These are phyloP conservation scores for Phialocephala subalpina DNA, from an alignment of 2,329 filamentous ascomycete species.

Conservation along the genomic window DNA sequence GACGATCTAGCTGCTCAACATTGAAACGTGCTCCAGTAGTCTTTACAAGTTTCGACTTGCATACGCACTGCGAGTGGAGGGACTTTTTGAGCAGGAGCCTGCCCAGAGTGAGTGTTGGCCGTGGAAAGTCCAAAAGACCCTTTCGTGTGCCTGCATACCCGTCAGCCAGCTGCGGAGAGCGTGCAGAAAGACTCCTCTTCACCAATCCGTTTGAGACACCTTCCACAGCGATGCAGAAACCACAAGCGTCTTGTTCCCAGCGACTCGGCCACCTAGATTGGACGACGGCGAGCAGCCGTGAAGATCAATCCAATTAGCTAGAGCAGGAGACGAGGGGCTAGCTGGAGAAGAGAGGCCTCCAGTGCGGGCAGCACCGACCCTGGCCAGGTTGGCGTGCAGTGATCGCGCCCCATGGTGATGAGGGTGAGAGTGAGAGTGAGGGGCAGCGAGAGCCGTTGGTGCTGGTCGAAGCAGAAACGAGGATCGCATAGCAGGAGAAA, in stretches of 20 bases:
- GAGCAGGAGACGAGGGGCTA: slow-evolving; percentile 9
- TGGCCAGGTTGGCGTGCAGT: slow-evolving; percentile 18
- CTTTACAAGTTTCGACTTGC: slow-evolving; percentile 1
- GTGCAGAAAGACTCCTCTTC: slow-evolving; percentile 20
- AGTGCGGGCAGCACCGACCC: slow-evolving; percentile 26
- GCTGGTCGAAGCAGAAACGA: slow-evolving; percentile 26
- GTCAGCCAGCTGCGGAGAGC: slow-evolving; percentile 17
- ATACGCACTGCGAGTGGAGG: not conserved
- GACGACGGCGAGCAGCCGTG: slow-evolving; percentile 16
- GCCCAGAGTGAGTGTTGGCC: not conserved
- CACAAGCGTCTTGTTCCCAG: slow-evolving; percentile 15
- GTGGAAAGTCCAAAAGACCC: slow-evolving; percentile 9
- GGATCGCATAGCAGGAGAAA: slow-evolving; percentile 21
- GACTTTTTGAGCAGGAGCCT: not conserved
- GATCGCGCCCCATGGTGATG: slow-evolving; percentile 14
- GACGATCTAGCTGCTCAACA: slow-evolving; percentile 18
- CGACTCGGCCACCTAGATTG: slow-evolving; percentile 20
- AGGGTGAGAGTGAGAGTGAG: slow-evolving; percentile 28
- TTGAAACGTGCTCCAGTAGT: slow-evolving; percentile 12
- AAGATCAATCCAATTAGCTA: slow-evolving; percentile 21
- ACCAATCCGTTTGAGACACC: not conserved
- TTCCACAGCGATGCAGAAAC: not conserved
- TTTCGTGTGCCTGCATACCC: slow-evolving; percentile 31
- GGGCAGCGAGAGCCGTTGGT: slow-evolving; percentile 22
- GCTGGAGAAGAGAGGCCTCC: not conserved